phyloP scores from a whole-genome alignment of 768 basidiomycete genomes.

The Termitomyces eurrhizus region DNA sequence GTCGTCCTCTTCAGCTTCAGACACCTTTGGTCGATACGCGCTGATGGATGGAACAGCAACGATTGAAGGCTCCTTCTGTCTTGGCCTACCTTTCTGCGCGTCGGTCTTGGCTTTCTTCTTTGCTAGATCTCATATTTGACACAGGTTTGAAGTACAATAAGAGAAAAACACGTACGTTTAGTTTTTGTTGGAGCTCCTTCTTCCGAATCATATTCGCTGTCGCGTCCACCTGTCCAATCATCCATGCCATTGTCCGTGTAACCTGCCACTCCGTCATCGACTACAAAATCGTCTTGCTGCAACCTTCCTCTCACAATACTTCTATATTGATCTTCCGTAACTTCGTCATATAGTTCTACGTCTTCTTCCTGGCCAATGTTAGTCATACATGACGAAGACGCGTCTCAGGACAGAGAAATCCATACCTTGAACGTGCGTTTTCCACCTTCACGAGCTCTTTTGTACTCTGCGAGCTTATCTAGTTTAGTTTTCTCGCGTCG shows the following conservation, averaged over 20 bases:
- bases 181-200: constrained; percentile 45
- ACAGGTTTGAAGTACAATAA: neutral
- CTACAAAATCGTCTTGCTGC: constrained; percentile 89
- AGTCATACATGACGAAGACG: neutral
- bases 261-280: constrained; percentile 87
- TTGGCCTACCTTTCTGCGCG: constrained; percentile 34
- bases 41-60: constrained; percentile 60
- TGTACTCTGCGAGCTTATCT: constrained; percentile 17
- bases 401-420: neutral
- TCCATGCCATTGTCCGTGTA: constrained; percentile 98
- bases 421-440: constrained; percentile 14
- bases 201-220: constrained; percentile 54
- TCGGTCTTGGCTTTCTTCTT: constrained; percentile 43
- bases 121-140: constrained; percentile 12
- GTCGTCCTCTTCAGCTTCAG: constrained; percentile 79
- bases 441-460: constrained; percentile 15
- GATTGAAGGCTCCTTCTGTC: constrained; percentile 48
- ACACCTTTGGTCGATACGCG: constrained; percentile 75
- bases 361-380: constrained; percentile 45
- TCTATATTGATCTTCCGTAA: constrained; percentile 86
- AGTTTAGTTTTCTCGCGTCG: constrained; percentile 29
- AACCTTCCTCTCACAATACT: constrained; percentile 80
- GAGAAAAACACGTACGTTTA: constrained; percentile 30
- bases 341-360: constrained; percentile 78
- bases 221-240: constrained; percentile 71